Percentiles rank a stretch among this genome's conserved stretches.
Evolutionary conservation across 2,329 filamentous ascomycete genomes (phyloP).

Genomic region (Verticillium zaregamsianum): DNA sequence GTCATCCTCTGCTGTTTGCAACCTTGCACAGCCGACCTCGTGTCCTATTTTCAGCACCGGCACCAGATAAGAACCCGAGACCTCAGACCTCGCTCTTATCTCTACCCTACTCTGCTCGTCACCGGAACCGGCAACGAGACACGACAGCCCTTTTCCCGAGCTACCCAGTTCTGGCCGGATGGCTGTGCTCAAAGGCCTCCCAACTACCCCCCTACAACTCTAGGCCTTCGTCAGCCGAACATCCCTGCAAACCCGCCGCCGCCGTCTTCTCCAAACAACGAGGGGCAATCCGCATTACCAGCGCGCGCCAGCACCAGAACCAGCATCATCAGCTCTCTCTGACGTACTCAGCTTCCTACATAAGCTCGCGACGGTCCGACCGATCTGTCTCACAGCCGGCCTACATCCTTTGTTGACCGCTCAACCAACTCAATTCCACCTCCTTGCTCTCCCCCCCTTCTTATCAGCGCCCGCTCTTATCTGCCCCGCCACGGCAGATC

Average conservation of each 20-base stretch:
- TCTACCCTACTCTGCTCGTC: background rate
- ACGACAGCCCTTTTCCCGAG: background rate
- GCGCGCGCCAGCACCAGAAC: background rate
- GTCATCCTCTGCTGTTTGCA: background rate
- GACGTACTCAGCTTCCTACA: background rate
- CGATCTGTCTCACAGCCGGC: background rate
- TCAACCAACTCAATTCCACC: background rate
- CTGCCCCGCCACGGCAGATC: background rate
- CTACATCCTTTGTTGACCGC: slow-evolving; percentile 1
- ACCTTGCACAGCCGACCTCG: background rate
- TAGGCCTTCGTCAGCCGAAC: background rate
- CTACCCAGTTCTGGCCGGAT: slow-evolving; percentile 7
- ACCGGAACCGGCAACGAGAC: background rate
- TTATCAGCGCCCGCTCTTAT: slow-evolving; percentile 1
- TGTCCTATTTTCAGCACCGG: slow-evolving; percentile 1
- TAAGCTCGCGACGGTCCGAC: background rate
- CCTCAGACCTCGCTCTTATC: background rate
- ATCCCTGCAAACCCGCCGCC: background rate
- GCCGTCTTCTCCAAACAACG: background rate
- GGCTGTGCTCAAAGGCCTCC: slow-evolving; percentile 13
- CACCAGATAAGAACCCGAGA: slow-evolving; percentile 2
- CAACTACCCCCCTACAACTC: slow-evolving; percentile 5
- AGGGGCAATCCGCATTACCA: background rate
- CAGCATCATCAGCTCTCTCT: background rate
- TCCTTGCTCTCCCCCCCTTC: background rate